Conservation (phyloP, 2,329 filamentous ascomycete species). For the Scedosporium dehoogii region DNA sequence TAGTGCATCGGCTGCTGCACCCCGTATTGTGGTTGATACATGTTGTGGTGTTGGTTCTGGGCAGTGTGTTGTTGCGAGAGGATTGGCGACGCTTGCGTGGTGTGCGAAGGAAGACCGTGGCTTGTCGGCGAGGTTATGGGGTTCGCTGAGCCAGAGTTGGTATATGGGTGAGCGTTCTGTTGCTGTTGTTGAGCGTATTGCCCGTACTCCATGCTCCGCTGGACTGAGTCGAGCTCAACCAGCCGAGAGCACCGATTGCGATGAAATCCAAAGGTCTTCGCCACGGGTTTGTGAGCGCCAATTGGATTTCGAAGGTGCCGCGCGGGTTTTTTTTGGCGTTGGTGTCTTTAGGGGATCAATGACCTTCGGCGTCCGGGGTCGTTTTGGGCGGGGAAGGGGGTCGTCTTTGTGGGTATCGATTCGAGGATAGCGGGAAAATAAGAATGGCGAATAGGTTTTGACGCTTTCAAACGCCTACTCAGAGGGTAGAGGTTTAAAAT, state of each 20-base stretch:
- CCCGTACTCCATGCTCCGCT: constrained; percentile 63
- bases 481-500: constrained; percentile 21
- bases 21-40: constrained; percentile 70
- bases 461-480: constrained; percentile 13
- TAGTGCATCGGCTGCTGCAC: constrained; percentile 74
- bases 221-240: constrained; percentile 17
- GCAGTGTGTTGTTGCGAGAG: constrained; percentile 64
- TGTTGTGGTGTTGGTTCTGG: constrained; percentile 49
- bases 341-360: not conserved
- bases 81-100: constrained; percentile 68
- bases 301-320: not conserved
- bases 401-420: constrained; percentile 4
- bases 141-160: constrained; percentile 43
- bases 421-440: constrained; percentile 4
- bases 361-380: not conserved
- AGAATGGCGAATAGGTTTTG: constrained; percentile 10
- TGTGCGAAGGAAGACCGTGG: constrained; percentile 56
- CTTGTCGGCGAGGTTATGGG: constrained; percentile 66
- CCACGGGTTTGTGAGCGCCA: constrained; percentile 15
- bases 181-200: constrained; percentile 63
- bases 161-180: constrained; percentile 52
- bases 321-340: not conserved
- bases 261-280: constrained; percentile 12
- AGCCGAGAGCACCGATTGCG: constrained; percentile 11
- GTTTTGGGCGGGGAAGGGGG: not conserved